Percentiles rank a stretch among this genome's conserved stretches.
These are phyloP conservation scores for Corymbia maculata DNA, from an alignment of 345 rosid species.

Conservation along the genomic window DNA sequence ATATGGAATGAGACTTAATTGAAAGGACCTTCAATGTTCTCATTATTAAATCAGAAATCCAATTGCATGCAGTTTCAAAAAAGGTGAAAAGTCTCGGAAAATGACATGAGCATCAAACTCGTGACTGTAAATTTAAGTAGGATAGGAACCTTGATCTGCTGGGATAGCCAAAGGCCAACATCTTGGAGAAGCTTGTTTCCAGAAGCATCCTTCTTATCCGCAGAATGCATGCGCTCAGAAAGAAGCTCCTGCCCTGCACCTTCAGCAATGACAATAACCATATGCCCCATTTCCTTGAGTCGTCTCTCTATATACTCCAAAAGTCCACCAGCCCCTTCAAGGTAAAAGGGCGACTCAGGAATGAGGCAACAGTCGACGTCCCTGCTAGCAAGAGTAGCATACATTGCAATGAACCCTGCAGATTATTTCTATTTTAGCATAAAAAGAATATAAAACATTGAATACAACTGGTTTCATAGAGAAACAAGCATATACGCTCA, in stretches of 20 bases:
- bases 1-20: background rate
- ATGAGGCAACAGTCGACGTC: conserved; percentile 65
- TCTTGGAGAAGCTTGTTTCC: conserved; percentile 50
- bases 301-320: conserved; percentile 31
- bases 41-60: background rate
- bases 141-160: conserved; percentile 34
- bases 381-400: conserved; percentile 57
- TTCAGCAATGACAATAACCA: conserved; percentile 57
- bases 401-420: conserved; percentile 57
- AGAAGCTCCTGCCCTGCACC: conserved; percentile 68
- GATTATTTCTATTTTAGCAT: background rate
- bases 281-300: conserved; percentile 48
- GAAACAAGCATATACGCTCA: background rate
- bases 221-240: conserved; percentile 7
- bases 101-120: background rate
- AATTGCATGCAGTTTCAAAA: background rate
- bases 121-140: background rate
- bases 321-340: conserved; percentile 53
- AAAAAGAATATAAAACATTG: background rate
- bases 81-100: background rate
- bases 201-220: conserved; percentile 37
- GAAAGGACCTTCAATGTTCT: background rate
- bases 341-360: conserved; percentile 59
- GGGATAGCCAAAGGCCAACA: conserved; percentile 49
- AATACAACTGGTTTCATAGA: background rate